Base-by-base conservation (phyloP, 768 basidiomycete genomes). In the Panaeolus cyanescens region DNA sequence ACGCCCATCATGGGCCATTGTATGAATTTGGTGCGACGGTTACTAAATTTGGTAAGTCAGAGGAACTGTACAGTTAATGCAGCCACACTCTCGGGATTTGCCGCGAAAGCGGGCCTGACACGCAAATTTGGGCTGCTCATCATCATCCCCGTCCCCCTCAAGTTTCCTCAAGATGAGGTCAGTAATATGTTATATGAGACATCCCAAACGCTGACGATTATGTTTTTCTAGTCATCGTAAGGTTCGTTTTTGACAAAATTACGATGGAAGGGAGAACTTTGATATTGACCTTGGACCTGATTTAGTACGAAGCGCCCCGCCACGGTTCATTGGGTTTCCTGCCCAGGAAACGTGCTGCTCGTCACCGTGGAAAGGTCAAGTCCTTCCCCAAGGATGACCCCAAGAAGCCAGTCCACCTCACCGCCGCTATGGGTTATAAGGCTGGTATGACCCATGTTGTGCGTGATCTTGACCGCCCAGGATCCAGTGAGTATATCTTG, bases 371-470 rank as follows among this genome's bases (percentile, higher is more conserved):
- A 77, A 96, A 95, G 85, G 95, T 98, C 80, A 99, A 99, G 88
- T 88, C 95, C 66, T 99, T 99, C 91, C 97, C 97, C 74, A 95
- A 89, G 96, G 97, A 99, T 88, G 96, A 99, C 85, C 88, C 95
- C 80, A 98, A 95, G 85, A 97, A 97, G 80, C 95, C 93, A 60
- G 95, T 96, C 63, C 97, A 99, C 82, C 85, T 99, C 80, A 99
- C 97, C 71, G 97, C 97, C 68, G 83, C 91, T 75, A 87, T 99
- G 89, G 97, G 96, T 69, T 99, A 98, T 91, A 99, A 99, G 88
- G 97, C 97, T 66, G 97, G 97, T 71, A 99, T 99, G 96, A 98
- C 95, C 79, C 97, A 99, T 76, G 86, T 99, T 70, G 96, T 99
- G 64, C 93, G 97, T 73, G 97, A 99, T 74, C 93, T 99, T 71